Conservation (phyloP, 768 basidiomycete species). For the Mycena pura region DNA sequence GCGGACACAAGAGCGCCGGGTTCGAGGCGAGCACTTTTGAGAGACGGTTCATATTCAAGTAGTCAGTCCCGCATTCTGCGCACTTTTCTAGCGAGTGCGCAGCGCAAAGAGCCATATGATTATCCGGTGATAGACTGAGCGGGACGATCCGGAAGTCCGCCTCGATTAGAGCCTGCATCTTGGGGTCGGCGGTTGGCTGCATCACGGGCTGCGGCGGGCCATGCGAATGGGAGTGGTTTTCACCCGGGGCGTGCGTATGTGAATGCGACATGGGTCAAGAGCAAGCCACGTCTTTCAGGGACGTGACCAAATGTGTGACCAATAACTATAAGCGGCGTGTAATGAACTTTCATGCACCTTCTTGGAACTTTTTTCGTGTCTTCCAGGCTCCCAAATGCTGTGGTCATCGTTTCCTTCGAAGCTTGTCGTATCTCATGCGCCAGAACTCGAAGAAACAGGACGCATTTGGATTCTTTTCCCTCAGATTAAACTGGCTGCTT, state of each 20-base stretch:
- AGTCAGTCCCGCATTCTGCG: slow-evolving; percentile 75
- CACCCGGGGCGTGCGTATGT: slow-evolving; percentile 67
- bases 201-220: slow-evolving; percentile 47
- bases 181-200: slow-evolving; percentile 63
- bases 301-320: not conserved
- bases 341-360: slow-evolving; percentile 5
- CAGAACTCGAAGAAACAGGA: not conserved
- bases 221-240: slow-evolving; percentile 57
- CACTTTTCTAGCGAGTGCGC: slow-evolving; percentile 79
- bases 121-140: slow-evolving; percentile 61
- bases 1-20: slow-evolving; percentile 77
- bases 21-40: slow-evolving; percentile 72
- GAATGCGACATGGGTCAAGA: slow-evolving; percentile 63
- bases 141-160: slow-evolving; percentile 68
- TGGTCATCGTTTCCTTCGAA: not conserved
- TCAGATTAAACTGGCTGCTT: slow-evolving; percentile 56
- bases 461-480: not conserved
- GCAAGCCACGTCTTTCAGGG: slow-evolving; percentile 16
- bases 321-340: not conserved
- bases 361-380: not conserved
- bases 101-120: slow-evolving; percentile 63
- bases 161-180: slow-evolving; percentile 79
- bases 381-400: not conserved
- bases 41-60: slow-evolving; percentile 76
- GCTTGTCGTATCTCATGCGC: not conserved